A percentile compares a stretch with the other conserved stretches of the same genome.
phyloP scores from a whole-genome alignment of 306 rosid genomes.

The Betula pendula region DNA sequence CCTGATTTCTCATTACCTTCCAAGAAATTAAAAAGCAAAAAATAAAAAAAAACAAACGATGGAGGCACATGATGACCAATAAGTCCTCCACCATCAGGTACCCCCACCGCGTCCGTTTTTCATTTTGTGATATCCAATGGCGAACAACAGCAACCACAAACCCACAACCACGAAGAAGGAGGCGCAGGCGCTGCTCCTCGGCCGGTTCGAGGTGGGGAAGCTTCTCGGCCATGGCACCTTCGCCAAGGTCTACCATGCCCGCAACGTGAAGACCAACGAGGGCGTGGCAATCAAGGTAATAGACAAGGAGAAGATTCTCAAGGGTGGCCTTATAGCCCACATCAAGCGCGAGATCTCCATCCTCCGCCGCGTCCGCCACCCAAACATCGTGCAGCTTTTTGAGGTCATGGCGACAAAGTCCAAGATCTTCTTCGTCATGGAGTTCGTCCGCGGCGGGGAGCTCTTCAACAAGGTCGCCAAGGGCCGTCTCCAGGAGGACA shows the following conservation, averaged over 20 bases:
- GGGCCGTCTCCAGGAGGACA: slow-evolving; percentile 80
- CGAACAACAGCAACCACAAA: slow-evolving; percentile 8
- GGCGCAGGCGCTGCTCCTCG: slow-evolving; percentile 45
- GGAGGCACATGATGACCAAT: too few relatives aligned
- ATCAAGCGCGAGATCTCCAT: slow-evolving; percentile 97
- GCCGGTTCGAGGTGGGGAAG: slow-evolving; percentile 81
- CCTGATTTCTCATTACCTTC: too few relatives aligned
- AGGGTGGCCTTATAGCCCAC: slow-evolving; percentile 80
- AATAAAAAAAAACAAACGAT: too few relatives aligned
- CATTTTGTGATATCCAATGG: not conserved
- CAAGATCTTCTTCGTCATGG: slow-evolving; percentile 95
- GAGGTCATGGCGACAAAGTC: slow-evolving; percentile 95
- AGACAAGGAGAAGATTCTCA: slow-evolving; percentile 87
- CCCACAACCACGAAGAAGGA: slow-evolving; percentile 41
- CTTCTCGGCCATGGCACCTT: slow-evolving; percentile 92
- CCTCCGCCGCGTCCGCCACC: slow-evolving; percentile 95
- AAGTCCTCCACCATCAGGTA: not conserved
- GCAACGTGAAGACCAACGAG: slow-evolving; percentile 62
- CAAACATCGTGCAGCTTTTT: slow-evolving; percentile 85
- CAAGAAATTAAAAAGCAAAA: too few relatives aligned
- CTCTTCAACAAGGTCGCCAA: slow-evolving; percentile 92
- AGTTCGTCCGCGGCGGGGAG: slow-evolving; percentile 90
- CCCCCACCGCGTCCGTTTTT: not conserved
- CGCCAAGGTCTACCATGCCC: slow-evolving; percentile 85
- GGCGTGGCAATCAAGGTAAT: slow-evolving; percentile 87